Base-by-base conservation (phyloP, 192 early-diverging fungal genomes). In the Coemansia sp. region DNA sequence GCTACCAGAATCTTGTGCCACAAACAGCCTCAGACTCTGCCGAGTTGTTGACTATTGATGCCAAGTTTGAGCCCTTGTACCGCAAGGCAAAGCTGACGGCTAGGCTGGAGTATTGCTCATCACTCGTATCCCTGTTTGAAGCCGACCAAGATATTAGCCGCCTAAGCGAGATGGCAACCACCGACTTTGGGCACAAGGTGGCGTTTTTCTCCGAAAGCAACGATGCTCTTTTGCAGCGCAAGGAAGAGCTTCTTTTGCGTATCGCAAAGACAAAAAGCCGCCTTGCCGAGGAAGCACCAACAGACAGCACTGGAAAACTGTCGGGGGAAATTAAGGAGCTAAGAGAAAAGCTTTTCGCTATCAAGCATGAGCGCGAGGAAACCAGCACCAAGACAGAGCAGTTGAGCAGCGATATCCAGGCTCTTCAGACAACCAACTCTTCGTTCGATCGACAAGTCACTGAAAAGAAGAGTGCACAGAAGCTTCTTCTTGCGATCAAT, bases 401-500 rank as follows among this genome's bases (percentile, higher is more conserved):
- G 37, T 39, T 81, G n/a, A 57, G 45, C 20, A 29, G 58, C 20
- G 70, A 75, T 51, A 72, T 75, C 45, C 72, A 64, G 45, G 49
- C 63, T 6, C 66, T 81, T 13, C 72, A 74, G 40, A 29, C 70
- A 12, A 72, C 79, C 1, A 59, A 63, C 33, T 60, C 64, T n/a
- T 67, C 73, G 23, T 59, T 64, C 20, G 79, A 71, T 51, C 79
- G 59, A 30, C 70, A 72, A 61, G 40, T 70, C 7, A 61, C 73
- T 18, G 79, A 81, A 39, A 72, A 71, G 49, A 71, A 75, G 60
- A 71, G 73, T 46, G 61, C 70, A 20, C 79, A 75, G 48, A 66
- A 66, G 63, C 63, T 81, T 16, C 51, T 81, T 35, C 64, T 81
- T 56, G 73, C 79, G 2, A 72, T 81, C 39, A 81, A 81, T 42